Percentiles rank a stretch among this genome's conserved stretches.
Evolutionary conservation across 1,139 yeast species (phyloP).

Genomic region (Nakaseomyces bracarensis): DNA sequence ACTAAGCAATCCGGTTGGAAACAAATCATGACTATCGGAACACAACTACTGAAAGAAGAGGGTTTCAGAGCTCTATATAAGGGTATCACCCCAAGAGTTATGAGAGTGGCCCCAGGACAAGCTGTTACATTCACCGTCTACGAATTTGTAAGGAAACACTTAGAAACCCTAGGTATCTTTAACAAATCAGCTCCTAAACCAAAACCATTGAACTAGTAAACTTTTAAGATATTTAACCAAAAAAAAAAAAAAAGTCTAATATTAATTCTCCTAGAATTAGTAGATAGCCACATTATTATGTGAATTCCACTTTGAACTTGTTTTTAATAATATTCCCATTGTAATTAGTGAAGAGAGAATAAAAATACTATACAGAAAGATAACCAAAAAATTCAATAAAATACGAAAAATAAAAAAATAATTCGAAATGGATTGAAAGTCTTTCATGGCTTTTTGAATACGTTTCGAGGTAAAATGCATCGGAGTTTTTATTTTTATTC

Average conservation of each 20-base stretch:
- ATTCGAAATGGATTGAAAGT: background rate
- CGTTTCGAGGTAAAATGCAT: conserved; percentile 1
- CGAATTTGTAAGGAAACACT: conserved; percentile 69
- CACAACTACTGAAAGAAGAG: conserved; percentile 77
- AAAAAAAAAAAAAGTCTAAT: background rate
- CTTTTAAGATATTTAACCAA: background rate
- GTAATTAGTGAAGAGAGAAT: background rate
- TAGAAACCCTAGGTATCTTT: conserved; percentile 41
- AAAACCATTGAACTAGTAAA: conserved; percentile 9
- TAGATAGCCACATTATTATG: no score
- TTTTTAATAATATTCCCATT: conserved; percentile 1
- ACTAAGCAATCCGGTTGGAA: conserved; percentile 47
- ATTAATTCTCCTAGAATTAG: no score
- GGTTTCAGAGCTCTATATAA: conserved; percentile 83
- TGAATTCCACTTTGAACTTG: no score
- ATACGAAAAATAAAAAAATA: no score
- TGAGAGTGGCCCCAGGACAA: conserved; percentile 99
- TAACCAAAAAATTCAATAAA: no score
- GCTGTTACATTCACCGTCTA: conserved; percentile 97
- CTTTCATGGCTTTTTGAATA: background rate
- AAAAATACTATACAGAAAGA: background rate
- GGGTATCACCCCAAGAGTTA: conserved; percentile 97
- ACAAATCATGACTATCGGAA: conserved; percentile 74
- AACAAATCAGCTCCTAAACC: conserved; percentile 11
- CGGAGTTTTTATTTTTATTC: background rate